These are phyloP conservation scores for Boletus speciosus DNA, from an alignment of 768 basidiomycete genomes.

Conservation along the genomic window DNA sequence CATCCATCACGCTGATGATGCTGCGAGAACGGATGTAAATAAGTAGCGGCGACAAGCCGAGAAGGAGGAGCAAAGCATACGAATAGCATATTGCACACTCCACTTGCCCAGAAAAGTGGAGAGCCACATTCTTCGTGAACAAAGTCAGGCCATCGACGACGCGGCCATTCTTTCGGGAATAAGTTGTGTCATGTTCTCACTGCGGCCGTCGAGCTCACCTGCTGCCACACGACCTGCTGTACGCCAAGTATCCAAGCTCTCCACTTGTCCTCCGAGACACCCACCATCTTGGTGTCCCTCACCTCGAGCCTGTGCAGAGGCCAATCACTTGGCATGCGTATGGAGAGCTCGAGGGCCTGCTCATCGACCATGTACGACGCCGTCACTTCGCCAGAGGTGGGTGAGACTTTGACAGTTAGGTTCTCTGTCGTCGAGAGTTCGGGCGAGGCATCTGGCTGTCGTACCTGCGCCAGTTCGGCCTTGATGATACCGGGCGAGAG, in stretches of 20 bases:
- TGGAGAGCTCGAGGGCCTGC: constrained; percentile 82
- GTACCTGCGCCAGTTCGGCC: constrained; percentile 75
- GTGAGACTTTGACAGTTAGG: constrained; percentile 73
- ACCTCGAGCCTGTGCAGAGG: constrained; percentile 86
- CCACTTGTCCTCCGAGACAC: constrained; percentile 89
- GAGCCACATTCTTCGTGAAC: constrained; percentile 91
- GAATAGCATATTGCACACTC: constrained; percentile 98
- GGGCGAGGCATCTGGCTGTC: constrained; percentile 48
- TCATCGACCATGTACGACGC: constrained; percentile 90
- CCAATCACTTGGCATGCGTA: constrained; percentile 87
- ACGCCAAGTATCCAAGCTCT: constrained; percentile 90
- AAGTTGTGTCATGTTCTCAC: background rate
- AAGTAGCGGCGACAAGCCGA: background rate
- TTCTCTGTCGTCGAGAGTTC: constrained; percentile 67
- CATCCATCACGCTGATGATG: constrained; percentile 88
- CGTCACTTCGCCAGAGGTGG: constrained; percentile 72
- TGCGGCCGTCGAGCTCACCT: constrained; percentile 50
- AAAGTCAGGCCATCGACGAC: constrained; percentile 83
- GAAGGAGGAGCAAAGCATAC: constrained; percentile 38
- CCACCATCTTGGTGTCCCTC: constrained; percentile 78
- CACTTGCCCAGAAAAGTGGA: constrained; percentile 93
- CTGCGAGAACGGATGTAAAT: constrained; percentile 36
- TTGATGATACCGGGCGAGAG: constrained; percentile 89
- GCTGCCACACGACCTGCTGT: constrained; percentile 84
- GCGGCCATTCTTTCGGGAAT: constrained; percentile 66